Conservation (phyloP, 164 flowering plant species). For the Berberis thunbergii region DNA sequence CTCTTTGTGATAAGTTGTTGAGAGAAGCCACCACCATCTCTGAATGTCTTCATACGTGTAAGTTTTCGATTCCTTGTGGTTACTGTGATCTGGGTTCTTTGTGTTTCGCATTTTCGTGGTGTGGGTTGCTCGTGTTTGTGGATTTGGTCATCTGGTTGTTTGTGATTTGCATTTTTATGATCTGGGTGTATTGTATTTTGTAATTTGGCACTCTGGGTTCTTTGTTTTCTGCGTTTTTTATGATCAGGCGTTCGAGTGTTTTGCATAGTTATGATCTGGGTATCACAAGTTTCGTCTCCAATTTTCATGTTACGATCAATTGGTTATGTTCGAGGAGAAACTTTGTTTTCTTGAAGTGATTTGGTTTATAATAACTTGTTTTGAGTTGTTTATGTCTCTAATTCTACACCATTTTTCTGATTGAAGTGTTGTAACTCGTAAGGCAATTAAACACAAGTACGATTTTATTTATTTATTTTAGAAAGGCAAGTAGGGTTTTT, state of each 20-base stretch:
- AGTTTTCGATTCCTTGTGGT: slow-evolving; percentile 14
- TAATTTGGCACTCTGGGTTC: not conserved
- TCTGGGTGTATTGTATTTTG: not conserved
- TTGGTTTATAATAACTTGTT: not conserved
- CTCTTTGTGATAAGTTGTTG: slow-evolving; percentile 66
- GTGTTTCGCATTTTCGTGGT: not conserved
- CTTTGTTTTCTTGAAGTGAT: not conserved
- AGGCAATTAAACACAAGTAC: too few relatives aligned
- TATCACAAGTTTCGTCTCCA: not conserved
- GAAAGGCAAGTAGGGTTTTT: too few relatives aligned
- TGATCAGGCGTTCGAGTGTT: not conserved
- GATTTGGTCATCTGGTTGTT: not conserved
- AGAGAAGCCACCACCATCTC: slow-evolving; percentile 87
- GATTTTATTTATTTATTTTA: too few relatives aligned
- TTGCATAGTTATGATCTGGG: not conserved
- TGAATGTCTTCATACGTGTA: slow-evolving; percentile 91
- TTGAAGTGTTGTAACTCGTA: too few relatives aligned
- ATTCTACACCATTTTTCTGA: too few relatives aligned
- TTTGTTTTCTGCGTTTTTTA: not conserved
- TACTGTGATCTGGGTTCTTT: slow-evolving; percentile 15
- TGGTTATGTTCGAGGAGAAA: too few relatives aligned
- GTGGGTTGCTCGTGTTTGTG: too few relatives aligned
- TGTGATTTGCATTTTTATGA: not conserved
- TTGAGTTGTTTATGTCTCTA: not conserved
- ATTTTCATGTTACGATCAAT: too few relatives aligned